Evolutionary conservation across 345 rosid genomes (phyloP), one percentile per base, ranked within the genome.

Genomic region (Arabidopsis suecica): DNA sequence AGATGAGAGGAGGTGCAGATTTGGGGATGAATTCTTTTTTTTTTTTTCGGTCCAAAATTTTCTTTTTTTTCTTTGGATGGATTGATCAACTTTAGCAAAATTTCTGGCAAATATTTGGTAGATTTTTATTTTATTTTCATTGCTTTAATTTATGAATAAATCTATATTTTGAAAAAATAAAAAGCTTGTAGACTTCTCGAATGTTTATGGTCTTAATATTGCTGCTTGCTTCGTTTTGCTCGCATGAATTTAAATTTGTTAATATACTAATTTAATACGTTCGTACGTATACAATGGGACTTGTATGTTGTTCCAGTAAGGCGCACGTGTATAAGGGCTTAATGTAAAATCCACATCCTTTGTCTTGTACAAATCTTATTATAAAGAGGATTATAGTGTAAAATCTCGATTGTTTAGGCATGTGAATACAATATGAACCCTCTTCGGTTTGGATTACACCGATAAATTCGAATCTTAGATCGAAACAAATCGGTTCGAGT

Each of bases 1-100:
- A 55, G 80, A 76, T 61, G 79, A 68, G 75, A 64, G 71, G 76
- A 77, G 67, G 71, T 71, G 72, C 77, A 58, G 76, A 78, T 72
- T 78, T 78, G 71, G 68, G 63, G 50, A 65, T 57, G 72, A 59
- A 28, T 25, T 71, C 28, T 20, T 55, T 53, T 38, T 25, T 64
- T 62, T 49, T 25, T 4, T 6, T 36, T 48, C 3, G 53, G 22
- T 18, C 42, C 3, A 37, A 18, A 16, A 16, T 16, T 16, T 8
- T 14, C 14, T 28, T 23, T 38, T 34, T 47, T 70, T 63, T 54
- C 64, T 34, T 45, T 63, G 23, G 67, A 72, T 51, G 73, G 63
- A 72, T 72, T 60, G 69, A 49, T 60, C 50, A 65, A 78, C 77
- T 71, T 36, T 65, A 22, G 25, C 25, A 54, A 33, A 67, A 75